Evolutionary conservation across 108 stramenopile species (phyloP).

Genomic region (Cylindrotheca closterium): DNA sequence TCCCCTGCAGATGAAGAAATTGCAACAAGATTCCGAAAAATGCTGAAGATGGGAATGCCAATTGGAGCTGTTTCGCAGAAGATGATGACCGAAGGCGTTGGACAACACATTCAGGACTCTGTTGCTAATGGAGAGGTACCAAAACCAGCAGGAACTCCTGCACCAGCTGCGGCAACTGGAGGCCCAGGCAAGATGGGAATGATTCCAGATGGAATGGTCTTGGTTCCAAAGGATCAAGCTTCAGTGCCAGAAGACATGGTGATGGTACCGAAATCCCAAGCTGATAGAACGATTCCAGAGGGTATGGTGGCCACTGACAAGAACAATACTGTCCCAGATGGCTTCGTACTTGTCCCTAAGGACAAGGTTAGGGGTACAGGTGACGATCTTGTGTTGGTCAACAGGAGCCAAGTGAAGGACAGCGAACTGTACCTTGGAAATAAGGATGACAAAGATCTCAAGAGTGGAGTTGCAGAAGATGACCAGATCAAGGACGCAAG

Average conservation of each 20-base stretch:
- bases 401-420: conserved; percentile 29
- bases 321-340: conserved; percentile 25
- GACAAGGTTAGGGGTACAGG: conserved; percentile 35
- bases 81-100: conserved; percentile 24
- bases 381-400: conserved; percentile 31
- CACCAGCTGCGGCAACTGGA: conserved; percentile 13
- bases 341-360: conserved; percentile 38
- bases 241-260: conserved; percentile 37
- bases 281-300: conserved; percentile 26
- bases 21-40: conserved; percentile 25
- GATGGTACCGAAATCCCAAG: conserved; percentile 39
- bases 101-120: conserved; percentile 22
- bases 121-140: conserved; percentile 20
- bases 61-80: conserved; percentile 32
- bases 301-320: conserved; percentile 32
- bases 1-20: conserved; percentile 30
- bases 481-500: conserved; percentile 18
- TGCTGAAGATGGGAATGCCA: conserved; percentile 44
- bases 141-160: not conserved
- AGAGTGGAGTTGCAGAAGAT: conserved; percentile 13
- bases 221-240: conserved; percentile 33
- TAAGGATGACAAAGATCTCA: conserved; percentile 11
- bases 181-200: not conserved
- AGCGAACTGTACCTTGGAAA: conserved; percentile 17
- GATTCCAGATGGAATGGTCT: conserved; percentile 35